phyloP scores from a whole-genome alignment of 129 eudicot species.

The Lonicera japonica region DNA sequence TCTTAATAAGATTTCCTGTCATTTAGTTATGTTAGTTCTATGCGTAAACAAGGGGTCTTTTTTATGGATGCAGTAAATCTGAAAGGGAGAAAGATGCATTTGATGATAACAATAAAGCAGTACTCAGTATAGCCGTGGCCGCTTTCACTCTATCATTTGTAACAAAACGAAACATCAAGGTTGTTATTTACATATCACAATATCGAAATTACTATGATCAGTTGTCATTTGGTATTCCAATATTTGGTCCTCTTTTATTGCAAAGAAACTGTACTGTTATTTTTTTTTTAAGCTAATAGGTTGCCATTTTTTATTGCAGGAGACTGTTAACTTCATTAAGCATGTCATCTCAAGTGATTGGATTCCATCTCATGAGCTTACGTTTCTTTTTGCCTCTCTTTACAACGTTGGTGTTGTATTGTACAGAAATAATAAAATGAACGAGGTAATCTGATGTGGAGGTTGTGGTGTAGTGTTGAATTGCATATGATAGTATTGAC shows the following conservation, averaged over 20 bases:
- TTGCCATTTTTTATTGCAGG: constrained; percentile 39
- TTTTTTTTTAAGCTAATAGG: constrained; percentile 11
- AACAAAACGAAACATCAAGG: constrained; percentile 48
- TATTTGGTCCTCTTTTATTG: no score
- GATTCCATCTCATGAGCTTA: constrained; percentile 54
- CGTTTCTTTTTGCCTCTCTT: constrained; percentile 53
- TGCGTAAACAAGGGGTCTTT: constrained; percentile 2
- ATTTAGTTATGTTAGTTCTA: background rate
- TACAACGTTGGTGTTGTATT: constrained; percentile 62
- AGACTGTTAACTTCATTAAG: constrained; percentile 35
- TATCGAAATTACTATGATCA: background rate
- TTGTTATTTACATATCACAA: no score
- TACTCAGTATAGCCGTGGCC: constrained; percentile 61
- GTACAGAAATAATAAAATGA: constrained; percentile 44
- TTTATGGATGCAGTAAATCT: constrained; percentile 34
- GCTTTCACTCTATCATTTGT: constrained; percentile 53
- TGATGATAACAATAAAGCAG: constrained; percentile 42
- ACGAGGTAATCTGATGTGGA: constrained; percentile 47
- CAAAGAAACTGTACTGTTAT: background rate
- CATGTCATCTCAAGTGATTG: constrained; percentile 46
- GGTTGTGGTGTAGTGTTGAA: background rate
- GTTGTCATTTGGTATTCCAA: no score
- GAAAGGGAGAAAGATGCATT: constrained; percentile 36
- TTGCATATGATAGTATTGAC: no score
- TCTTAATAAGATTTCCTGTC: background rate